Evolutionary conservation across 2,329 filamentous ascomycete genomes (phyloP).

Genomic region (Daldinia sp.): DNA sequence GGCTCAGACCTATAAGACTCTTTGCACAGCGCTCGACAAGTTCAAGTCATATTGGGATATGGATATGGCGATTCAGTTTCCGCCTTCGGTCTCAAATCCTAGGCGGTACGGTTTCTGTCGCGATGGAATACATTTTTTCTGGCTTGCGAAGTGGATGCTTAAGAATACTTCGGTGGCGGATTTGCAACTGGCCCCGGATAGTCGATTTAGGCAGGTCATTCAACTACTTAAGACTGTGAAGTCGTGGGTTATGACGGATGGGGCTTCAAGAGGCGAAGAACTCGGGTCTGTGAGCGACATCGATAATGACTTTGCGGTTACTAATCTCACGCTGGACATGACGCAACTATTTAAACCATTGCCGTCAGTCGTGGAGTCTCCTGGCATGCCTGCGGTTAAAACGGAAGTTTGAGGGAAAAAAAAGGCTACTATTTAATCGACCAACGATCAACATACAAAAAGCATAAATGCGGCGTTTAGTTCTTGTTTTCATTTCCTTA

Average conservation of each 20-base stretch:
- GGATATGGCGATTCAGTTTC: constrained; percentile 77
- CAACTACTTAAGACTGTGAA: constrained; percentile 70
- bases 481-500: constrained; percentile 48
- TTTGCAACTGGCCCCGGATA: constrained; percentile 68
- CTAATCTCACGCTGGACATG: constrained; percentile 77
- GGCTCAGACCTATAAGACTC: constrained; percentile 60
- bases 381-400: constrained; percentile 58
- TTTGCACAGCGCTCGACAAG: constrained; percentile 72
- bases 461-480: constrained; percentile 51
- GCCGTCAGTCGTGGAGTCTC: constrained; percentile 58
- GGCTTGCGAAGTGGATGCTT: constrained; percentile 74
- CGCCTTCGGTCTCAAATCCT: constrained; percentile 64
- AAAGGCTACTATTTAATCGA: constrained; percentile 20
- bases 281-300: constrained; percentile 76
- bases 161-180: constrained; percentile 67
- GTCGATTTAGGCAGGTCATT: constrained; percentile 71
- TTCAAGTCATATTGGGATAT: constrained; percentile 80
- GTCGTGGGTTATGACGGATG: constrained; percentile 71
- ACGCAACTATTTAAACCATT: constrained; percentile 76
- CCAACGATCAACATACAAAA: constrained; percentile 35
- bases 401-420: constrained; percentile 52
- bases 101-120: constrained; percentile 76
- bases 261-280: constrained; percentile 73
- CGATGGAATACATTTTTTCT: constrained; percentile 80
- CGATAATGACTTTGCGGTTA: constrained; percentile 73